phyloP scores from a whole-genome alignment of 208 protist species.

The Leishmania gerbilli region DNA sequence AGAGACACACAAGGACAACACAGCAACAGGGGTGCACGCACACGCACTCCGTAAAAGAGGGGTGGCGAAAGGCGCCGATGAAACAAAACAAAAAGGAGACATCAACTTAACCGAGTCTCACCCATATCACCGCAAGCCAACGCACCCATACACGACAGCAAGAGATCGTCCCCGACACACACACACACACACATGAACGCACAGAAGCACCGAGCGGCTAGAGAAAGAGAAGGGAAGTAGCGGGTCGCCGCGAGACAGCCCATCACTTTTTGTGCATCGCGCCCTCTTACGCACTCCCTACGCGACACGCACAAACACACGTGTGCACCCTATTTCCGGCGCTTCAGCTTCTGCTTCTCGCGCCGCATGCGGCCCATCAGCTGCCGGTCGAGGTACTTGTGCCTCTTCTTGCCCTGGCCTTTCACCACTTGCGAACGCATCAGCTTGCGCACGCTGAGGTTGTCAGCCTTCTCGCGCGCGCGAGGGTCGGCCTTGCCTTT shows the following conservation, averaged over 20 bases:
- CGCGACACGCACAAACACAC: not conserved
- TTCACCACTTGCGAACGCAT: slow-evolving; percentile 90
- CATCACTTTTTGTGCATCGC: not conserved
- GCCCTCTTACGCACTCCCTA: not conserved
- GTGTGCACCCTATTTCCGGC: not conserved
- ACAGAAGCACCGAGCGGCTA: not conserved
- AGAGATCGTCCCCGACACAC: not conserved
- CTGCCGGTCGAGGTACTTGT: slow-evolving; percentile 79
- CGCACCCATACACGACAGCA: not conserved
- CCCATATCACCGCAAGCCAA: not conserved
- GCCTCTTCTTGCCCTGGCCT: slow-evolving; percentile 75
- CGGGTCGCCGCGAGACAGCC: not conserved
- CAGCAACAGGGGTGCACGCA: not conserved
- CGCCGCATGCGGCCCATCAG: slow-evolving; percentile 78
- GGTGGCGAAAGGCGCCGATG: not conserved
- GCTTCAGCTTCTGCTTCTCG: slow-evolving; percentile 45
- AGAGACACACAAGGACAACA: not conserved
- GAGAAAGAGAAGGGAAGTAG: not conserved
- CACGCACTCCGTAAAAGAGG: not conserved
- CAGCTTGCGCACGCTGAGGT: slow-evolving; percentile 80
- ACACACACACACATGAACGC: not conserved
- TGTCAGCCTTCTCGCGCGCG: slow-evolving; percentile 76
- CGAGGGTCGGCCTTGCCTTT: slow-evolving; percentile 91
- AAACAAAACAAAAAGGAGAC: not conserved
- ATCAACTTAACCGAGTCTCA: not conserved